These are phyloP conservation scores for Melastoma malabathricum DNA, from an alignment of 345 rosid genomes.

Conservation along the genomic window DNA sequence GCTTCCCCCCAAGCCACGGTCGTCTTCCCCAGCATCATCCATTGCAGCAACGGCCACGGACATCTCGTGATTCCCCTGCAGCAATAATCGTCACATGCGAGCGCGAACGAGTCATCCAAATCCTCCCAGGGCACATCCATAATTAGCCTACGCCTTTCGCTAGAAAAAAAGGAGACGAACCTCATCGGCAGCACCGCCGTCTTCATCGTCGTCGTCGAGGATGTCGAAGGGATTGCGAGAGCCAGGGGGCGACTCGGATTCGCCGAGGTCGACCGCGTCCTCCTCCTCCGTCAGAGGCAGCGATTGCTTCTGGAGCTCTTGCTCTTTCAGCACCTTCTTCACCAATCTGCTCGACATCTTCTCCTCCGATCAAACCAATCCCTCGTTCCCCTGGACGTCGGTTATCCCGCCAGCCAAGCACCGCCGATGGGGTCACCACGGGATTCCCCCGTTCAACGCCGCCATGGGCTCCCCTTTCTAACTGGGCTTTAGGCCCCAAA, in stretches of 20 bases:
- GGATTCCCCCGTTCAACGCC: no score
- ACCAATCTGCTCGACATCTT: slow-evolving; percentile 67
- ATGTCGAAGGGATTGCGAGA: slow-evolving; percentile 60
- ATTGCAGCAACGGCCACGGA: slow-evolving; percentile 19
- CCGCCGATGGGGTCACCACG: no score
- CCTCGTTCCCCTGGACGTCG: neutral
- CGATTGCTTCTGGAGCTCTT: slow-evolving; percentile 33
- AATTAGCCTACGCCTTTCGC: neutral
- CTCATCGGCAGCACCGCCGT: slow-evolving; percentile 22
- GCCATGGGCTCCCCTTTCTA: no score
- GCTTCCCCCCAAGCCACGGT: slow-evolving; percentile 10
- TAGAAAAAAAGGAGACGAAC: slow-evolving; percentile 7
- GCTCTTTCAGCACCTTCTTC: slow-evolving; percentile 66
- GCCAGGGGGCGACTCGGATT: slow-evolving; percentile 25
- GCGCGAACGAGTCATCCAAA: no score
- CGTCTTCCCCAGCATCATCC: slow-evolving; percentile 7
- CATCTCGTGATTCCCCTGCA: slow-evolving; percentile 24
- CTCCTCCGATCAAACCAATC: no score
- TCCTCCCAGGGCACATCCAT: no score
- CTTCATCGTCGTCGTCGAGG: slow-evolving; percentile 36
- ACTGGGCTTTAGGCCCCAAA: no score
- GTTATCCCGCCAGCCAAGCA: slow-evolving; percentile 4
- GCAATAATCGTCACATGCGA: neutral
- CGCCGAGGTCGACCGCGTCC: neutral
- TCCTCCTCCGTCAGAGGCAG: slow-evolving; percentile 21